Conservation (phyloP, 1,284 basidiomycete genomes). For the Ceratobasidium sp. region DNA sequence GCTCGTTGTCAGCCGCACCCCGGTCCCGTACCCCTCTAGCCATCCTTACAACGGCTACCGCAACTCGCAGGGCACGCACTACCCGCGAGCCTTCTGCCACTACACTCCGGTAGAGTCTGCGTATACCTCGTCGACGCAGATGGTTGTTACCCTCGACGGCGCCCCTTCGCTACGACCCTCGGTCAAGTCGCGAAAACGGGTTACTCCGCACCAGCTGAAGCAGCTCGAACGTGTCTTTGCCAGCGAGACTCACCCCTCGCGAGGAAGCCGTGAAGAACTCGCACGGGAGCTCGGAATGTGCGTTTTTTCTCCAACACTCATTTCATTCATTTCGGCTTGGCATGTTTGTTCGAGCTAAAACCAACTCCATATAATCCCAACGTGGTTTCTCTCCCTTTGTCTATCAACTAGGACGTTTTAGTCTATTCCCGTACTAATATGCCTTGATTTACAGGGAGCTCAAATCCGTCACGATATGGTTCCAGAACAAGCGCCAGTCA, state of each 20-base stretch:
- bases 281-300: slow-evolving; percentile 67
- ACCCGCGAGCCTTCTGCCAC: slow-evolving; percentile 34
- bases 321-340: slow-evolving; percentile 52
- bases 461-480: slow-evolving; percentile 81
- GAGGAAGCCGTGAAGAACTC: slow-evolving; percentile 69
- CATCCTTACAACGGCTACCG: slow-evolving; percentile 34
- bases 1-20: slow-evolving; percentile 34
- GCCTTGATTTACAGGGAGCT: slow-evolving; percentile 60
- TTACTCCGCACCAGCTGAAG: slow-evolving; percentile 68
- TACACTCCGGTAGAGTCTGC: slow-evolving; percentile 29
- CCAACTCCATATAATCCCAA: slow-evolving; percentile 52
- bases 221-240: slow-evolving; percentile 75
- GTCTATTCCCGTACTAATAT: slow-evolving; percentile 21
- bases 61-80: slow-evolving; percentile 34
- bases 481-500: slow-evolving; percentile 80
- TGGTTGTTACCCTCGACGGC: slow-evolving; percentile 33
- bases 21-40: slow-evolving; percentile 17
- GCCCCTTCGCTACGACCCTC: slow-evolving; percentile 28
- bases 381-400: slow-evolving; percentile 51
- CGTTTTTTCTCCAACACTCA: slow-evolving; percentile 47
- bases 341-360: slow-evolving; percentile 38
- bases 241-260: slow-evolving; percentile 69
- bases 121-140: slow-evolving; percentile 13
- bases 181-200: slow-evolving; percentile 62
- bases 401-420: slow-evolving; percentile 24